Base-by-base conservation (phyloP, 371 early-diverging fungal species). In the Mucor lusitanicus region DNA sequence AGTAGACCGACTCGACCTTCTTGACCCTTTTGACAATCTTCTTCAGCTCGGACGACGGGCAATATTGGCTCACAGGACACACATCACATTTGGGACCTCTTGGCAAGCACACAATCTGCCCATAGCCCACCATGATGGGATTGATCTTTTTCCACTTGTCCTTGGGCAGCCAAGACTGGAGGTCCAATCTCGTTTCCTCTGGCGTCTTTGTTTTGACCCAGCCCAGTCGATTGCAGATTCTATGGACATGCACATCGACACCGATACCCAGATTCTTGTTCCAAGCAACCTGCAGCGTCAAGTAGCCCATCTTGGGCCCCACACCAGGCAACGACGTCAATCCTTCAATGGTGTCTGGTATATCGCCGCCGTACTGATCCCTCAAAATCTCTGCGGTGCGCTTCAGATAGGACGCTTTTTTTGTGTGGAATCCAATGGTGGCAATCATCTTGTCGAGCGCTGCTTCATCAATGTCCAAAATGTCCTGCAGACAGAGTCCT, bases 191-290 rank as follows among this genome's bases (percentile, higher is more conserved):
- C 0, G 94, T 95, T 12, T 84, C 88, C 75, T 96, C 98, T 12
- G 94, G 98, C 59, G 88, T 88, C 55, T 81, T 80, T 27, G 91
- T 90, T 33, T 87, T 83, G 15, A 91, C 90, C 94, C 99, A 96
- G 3, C 95, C 94, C 27, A 99, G 80, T 15, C 97, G 87, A 65
- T 98, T 95, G 25, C 89, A 69, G 37, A 99, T 99, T 39, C 99
- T 89, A 80, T 98, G 96, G 11, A 99, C 99, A 80, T 99, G 99
- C 0, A 94, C 93, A 80, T 99, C 99, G n/a, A 99, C 99, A 12
- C 98, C 97, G 77, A 99, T 98, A 2, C 99, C 99, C 13, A 85
- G 73, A 67, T 90, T 92, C 61, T 85, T 91, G 63, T 91, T 85
- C 97, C 97, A 97, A 17, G 95, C 97, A 21, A 73, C 75, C 61